Percentiles rank a stretch among this genome's conserved stretches.
Conservation (phyloP, 331 rosid species). For the Dryas integrifolia region DNA sequence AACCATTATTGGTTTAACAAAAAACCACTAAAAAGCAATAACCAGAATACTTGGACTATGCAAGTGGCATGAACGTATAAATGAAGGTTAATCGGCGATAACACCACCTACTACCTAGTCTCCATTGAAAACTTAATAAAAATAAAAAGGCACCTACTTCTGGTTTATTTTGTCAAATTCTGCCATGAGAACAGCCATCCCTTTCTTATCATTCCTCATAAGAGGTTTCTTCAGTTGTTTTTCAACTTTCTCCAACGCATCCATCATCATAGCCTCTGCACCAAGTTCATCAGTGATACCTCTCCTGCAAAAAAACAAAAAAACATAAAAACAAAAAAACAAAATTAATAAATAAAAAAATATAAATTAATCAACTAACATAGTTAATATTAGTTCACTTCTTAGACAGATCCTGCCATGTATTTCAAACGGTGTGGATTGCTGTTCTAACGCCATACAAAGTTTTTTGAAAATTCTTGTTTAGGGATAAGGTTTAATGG, state of each 20-base stretch:
- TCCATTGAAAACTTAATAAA: background rate
- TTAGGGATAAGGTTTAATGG: too few relatives aligned
- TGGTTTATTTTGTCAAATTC: slow-evolving; percentile 83
- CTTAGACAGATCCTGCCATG: too few relatives aligned
- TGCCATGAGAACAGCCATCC: slow-evolving; percentile 79
- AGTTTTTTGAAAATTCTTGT: too few relatives aligned
- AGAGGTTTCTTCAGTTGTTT: slow-evolving; percentile 78
- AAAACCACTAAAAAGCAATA: background rate
- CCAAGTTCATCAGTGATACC: slow-evolving; percentile 75
- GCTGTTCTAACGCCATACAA: too few relatives aligned
- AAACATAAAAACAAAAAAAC: too few relatives aligned
- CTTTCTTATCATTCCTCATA: slow-evolving; percentile 82
- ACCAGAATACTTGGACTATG: background rate
- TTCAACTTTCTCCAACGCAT: slow-evolving; percentile 87
- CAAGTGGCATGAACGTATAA: background rate
- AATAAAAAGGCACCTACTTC: slow-evolving; percentile 47
- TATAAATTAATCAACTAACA: too few relatives aligned
- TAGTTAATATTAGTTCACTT: too few relatives aligned
- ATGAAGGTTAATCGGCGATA: background rate
- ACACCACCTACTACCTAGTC: background rate
- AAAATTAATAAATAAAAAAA: background rate
- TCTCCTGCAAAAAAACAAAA: slow-evolving; percentile 48
- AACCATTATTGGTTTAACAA: too few relatives aligned
- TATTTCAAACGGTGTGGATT: too few relatives aligned
- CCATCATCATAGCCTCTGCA: slow-evolving; percentile 84